Evolutionary conservation across 495 filamentous ascomycete genomes (phyloP), one percentile per base, ranked within the genome.

Genomic region (Penicillium flavigenum): DNA sequence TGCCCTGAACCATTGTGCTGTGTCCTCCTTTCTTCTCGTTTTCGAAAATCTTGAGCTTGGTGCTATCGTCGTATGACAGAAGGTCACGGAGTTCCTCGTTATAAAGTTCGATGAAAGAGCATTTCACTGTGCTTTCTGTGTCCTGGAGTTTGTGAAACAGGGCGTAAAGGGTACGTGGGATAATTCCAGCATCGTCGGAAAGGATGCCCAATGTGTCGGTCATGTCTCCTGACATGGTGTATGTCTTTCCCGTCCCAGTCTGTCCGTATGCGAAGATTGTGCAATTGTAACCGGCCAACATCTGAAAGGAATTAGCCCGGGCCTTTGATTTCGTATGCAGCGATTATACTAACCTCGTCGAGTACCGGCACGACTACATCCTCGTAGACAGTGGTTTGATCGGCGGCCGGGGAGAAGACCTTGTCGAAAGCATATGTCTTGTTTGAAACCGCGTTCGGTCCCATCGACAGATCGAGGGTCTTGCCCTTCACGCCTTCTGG

Each of bases 151-250:
- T 92, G 60, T 80, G 77, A 68, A 98, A 98, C 0, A 98, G 76
- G 0, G 89, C 85, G 58, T 96, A 88, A 9, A 98, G 76, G 0
- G 88, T 90, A 22, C 94, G 86, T 2, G 94, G 94, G 56, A 98
- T 93, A 57, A 98, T 97, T 48, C 94, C 94, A 14, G 94, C 94
- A 27, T 86, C 87, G 54, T 97, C 94, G 4, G 92, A 90, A 17
- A 96, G 79, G 46, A 95, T 83, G 3, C 91, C 91, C 45, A 91
- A 76, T 1, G 86, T 90, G 59, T 94, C 88, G 10, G 81, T 88
- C 88, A 98, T 96, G 66, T 98, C 92, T 34, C 94, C 94, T 4
- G 95, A 96, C 94, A 98, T 98, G 3, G 94, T 98, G 70, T 98
- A 98, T 31, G 94, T 98, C 73, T 98, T 98, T 52, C 94, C 94